A percentile compares a stretch with the other conserved stretches of the same genome.
Conservation (phyloP, 768 basidiomycete genomes). For the Crassisporium funariophilum region DNA sequence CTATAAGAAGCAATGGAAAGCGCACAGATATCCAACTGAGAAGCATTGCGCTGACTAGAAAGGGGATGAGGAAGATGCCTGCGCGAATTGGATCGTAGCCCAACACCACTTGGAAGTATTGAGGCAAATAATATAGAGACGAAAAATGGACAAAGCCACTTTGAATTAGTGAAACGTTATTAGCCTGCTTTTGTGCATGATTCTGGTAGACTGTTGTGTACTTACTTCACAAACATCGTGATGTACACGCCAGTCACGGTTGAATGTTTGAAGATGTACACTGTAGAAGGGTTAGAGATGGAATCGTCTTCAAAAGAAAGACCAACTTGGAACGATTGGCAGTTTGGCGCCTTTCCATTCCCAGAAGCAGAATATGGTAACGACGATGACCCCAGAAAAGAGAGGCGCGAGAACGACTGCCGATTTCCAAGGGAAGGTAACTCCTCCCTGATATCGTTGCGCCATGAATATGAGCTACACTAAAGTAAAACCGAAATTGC, state of each 20-base stretch:
- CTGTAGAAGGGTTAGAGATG: constrained; percentile 30
- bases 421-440: constrained; percentile 72
- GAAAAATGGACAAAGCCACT: constrained; percentile 67
- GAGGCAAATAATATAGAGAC: constrained; percentile 71
- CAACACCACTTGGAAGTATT: constrained; percentile 75
- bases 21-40: constrained; percentile 57
- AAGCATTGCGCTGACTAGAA: constrained; percentile 65
- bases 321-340: constrained; percentile 72
- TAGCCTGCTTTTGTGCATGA: background rate
- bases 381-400: constrained; percentile 53
- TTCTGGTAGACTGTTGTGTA: constrained; percentile 22
- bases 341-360: constrained; percentile 72
- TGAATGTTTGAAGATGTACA: constrained; percentile 69
- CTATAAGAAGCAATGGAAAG: background rate
- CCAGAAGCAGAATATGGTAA: constrained; percentile 64
- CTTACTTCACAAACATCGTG: constrained; percentile 73
- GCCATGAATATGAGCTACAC: background rate
- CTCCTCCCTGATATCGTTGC: constrained; percentile 59
- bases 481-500: background rate
- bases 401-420: constrained; percentile 64
- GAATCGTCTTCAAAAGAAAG: background rate
- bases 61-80: constrained; percentile 64
- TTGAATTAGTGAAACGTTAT: constrained; percentile 4
- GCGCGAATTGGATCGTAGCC: constrained; percentile 64
- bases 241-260: constrained; percentile 72